A percentile compares a stretch with the other conserved stretches of the same genome.
Conservation (phyloP, 257 asterid species). For the Plantago ovata region DNA sequence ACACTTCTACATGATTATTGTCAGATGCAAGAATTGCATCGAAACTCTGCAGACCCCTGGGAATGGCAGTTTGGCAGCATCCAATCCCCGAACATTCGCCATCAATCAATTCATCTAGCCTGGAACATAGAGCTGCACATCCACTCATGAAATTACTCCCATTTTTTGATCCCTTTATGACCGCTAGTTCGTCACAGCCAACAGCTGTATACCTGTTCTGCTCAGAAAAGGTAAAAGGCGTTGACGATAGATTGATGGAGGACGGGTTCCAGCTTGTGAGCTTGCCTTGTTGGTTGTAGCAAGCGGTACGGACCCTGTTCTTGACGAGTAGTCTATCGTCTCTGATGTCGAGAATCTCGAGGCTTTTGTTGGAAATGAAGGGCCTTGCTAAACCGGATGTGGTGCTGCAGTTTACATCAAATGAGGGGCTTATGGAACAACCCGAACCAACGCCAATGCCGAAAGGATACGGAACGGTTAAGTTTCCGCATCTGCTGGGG, state of each 20-base stretch:
- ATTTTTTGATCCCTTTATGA: slow-evolving; percentile 3
- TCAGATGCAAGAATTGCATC: neutral
- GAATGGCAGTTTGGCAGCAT: slow-evolving; percentile 36
- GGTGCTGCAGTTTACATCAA: too few species aligned
- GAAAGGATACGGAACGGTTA: too few species aligned
- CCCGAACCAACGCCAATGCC: too few species aligned
- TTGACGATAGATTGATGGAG: neutral
- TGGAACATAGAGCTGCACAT: slow-evolving; percentile 26
- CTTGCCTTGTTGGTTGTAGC: slow-evolving; percentile 22
- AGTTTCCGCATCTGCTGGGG: too few species aligned
- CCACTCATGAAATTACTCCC: slow-evolving; percentile 24
- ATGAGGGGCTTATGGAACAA: too few species aligned
- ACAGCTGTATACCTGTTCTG: slow-evolving; percentile 28
- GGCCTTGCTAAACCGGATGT: too few species aligned
- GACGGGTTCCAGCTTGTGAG: neutral
- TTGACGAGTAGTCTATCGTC: slow-evolving; percentile 18
- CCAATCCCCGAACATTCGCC: slow-evolving; percentile 37
- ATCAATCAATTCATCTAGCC: slow-evolving; percentile 18
- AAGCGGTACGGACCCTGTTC: slow-evolving; percentile 11
- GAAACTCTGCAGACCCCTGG: slow-evolving; percentile 29
- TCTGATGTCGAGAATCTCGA: too few species aligned
- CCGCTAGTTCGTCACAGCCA: slow-evolving; percentile 35
- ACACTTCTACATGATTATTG: slow-evolving; percentile 8
- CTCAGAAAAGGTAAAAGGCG: slow-evolving; percentile 27
- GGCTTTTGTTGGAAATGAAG: too few species aligned